Evolutionary conservation across 2,329 filamentous ascomycete species (phyloP).

Genomic region (Aureobasidium sp.): DNA sequence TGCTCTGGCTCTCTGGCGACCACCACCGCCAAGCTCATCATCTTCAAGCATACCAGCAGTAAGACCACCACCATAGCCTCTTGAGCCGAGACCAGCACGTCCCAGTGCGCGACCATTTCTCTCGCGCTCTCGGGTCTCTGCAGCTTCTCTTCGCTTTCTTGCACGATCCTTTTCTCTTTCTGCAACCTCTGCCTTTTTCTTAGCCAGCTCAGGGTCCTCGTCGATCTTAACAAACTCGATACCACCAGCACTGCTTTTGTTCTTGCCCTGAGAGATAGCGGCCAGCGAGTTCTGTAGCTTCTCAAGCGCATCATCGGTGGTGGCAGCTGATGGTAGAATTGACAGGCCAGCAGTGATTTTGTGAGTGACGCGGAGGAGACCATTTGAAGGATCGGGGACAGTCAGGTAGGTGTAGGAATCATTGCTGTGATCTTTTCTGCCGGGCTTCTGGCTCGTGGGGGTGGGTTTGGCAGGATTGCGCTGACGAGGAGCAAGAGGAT

Average conservation of each 20-base stretch:
- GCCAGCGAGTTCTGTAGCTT: conserved; percentile 60
- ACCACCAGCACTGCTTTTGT: conserved; percentile 42
- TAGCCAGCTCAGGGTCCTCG: conserved; percentile 66
- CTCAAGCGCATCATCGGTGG: conserved; percentile 63
- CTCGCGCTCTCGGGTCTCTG: conserved; percentile 55
- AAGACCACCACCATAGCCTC: conserved; percentile 46
- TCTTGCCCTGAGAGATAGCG: conserved; percentile 49
- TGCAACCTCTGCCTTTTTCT: conserved; percentile 62
- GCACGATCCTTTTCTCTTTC: conserved; percentile 65
- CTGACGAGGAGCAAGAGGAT: conserved; percentile 56
- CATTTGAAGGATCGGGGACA: conserved; percentile 59
- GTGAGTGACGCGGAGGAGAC: conserved; percentile 62
- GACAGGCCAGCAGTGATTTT: conserved; percentile 67
- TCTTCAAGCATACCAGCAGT: conserved; percentile 64
- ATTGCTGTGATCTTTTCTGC: conserved; percentile 53
- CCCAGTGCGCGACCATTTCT: conserved; percentile 42
- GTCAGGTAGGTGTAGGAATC: conserved; percentile 71
- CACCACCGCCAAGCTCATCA: conserved; percentile 34
- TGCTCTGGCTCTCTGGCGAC: conserved; percentile 16
- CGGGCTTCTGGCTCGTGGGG: conserved; percentile 29
- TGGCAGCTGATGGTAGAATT: conserved; percentile 56
- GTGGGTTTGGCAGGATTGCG: conserved; percentile 40
- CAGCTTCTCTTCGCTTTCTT: conserved; percentile 58
- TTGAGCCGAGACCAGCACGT: conserved; percentile 38
- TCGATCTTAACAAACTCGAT: conserved; percentile 61